These are phyloP conservation scores for Globisporangium canariense DNA, from an alignment of 352 stramenopile species.

Conservation along the genomic window DNA sequence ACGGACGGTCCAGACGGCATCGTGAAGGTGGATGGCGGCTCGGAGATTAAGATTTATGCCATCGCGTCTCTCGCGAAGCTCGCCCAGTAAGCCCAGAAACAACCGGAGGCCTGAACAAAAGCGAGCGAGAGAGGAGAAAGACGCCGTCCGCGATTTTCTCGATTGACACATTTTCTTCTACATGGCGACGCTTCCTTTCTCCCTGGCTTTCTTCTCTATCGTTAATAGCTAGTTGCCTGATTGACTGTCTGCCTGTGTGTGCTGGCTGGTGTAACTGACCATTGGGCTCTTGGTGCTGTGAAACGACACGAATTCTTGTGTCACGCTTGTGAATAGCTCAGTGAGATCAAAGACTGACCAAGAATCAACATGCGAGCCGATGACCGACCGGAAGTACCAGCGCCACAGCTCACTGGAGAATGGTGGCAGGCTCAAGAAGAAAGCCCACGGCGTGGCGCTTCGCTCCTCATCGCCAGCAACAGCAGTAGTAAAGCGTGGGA, in stretches of 20 bases:
- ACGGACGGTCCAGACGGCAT: constrained; percentile 86
- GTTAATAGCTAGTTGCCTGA: constrained; percentile 6
- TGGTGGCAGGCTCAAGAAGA: constrained; percentile 13
- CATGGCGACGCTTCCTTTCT: neutral
- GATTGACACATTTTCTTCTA: constrained; percentile 4
- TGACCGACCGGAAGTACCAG: constrained; percentile 13
- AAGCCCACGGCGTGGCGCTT: neutral
- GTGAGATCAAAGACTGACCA: neutral
- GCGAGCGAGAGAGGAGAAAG: neutral
- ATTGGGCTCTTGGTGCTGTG: neutral
- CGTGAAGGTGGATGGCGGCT: constrained; percentile 85
- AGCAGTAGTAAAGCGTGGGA: constrained; percentile 15
- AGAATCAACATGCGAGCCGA: constrained; percentile 6
- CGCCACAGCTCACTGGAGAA: neutral
- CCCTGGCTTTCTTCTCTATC: constrained; percentile 9
- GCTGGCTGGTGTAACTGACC: constrained; percentile 7
- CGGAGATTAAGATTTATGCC: constrained; percentile 89
- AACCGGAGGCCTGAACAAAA: neutral
- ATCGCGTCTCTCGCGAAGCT: constrained; percentile 82
- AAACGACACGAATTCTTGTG: constrained; percentile 8
- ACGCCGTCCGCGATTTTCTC: neutral
- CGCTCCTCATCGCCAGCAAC: neutral
- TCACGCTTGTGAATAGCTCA: neutral
- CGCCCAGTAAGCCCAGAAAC: constrained; percentile 47
- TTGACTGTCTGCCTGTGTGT: neutral